These are phyloP conservation scores for Cyberlindnera xylosilytica DNA, from an alignment of 805 yeast genomes.

Conservation along the genomic window DNA sequence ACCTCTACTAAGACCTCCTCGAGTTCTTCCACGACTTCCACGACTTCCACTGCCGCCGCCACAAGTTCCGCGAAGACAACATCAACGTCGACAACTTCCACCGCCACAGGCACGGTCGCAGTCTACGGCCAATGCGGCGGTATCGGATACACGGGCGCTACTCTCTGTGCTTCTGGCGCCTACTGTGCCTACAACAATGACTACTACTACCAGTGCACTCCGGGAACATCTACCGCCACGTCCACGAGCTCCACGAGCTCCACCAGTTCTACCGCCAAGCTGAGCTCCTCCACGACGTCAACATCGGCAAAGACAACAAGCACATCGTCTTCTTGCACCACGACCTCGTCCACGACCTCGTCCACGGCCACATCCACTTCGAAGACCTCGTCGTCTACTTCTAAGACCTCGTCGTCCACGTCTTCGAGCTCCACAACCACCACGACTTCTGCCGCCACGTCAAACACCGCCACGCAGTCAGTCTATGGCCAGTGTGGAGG, in stretches of 20 bases:
- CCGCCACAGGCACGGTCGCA: not conserved
- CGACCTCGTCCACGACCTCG: not conserved
- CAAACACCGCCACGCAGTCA: conserved; percentile 1
- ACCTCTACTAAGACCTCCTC: too few relatives aligned
- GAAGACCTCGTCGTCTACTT: not conserved
- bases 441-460: not conserved
- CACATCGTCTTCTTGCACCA: conserved; percentile 2
- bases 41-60: not conserved
- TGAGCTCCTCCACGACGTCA: too few relatives aligned
- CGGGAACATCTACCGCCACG: too few relatives aligned
- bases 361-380: not conserved
- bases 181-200: not conserved
- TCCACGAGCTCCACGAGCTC: too few relatives aligned
- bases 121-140: not conserved
- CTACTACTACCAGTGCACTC: not conserved
- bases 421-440: not conserved
- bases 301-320: not conserved
- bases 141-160: not conserved
- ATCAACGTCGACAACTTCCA: conserved; percentile 1
- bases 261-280: too few relatives aligned
- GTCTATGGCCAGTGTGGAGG: conserved; percentile 22
- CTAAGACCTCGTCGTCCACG: conserved; percentile 7
- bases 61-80: not conserved
- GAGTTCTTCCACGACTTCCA: not conserved
- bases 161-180: not conserved